Base-by-base conservation (phyloP, 768 basidiomycete species). In the Hygrophorus pudorinus region DNA sequence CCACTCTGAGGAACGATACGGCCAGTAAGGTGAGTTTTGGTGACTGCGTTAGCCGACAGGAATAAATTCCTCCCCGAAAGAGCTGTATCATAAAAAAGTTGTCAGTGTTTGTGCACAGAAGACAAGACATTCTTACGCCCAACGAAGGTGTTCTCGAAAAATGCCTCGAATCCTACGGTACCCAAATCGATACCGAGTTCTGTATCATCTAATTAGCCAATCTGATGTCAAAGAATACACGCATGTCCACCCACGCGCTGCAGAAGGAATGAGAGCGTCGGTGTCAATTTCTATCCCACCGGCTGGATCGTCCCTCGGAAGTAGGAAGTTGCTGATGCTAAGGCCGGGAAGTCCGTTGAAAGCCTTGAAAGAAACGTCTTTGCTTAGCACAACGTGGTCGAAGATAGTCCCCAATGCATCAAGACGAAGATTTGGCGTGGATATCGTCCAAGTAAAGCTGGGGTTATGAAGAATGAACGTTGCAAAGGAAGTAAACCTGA, bases 241-340 rank as follows among this genome's bases (percentile, higher is more conserved):
- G 12, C 17, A 42, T 6, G 37, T n/a, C 12, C 12, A 75, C 80
- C 32, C 44, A 81, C 79, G 80, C 52, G 79, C 69, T 46, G 72
- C 64, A 11, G 82, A 85, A 9, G 79, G 80, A 49, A 85, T 83
- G 16, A 60, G 44, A 0, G 79, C 72, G 56, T 81, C 79, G 3
- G 79, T 81, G 51, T 79, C 78, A 41, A 85, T 78, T 41, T 73
- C 73, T 47, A 84, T 84, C 21, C 82, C 81, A 44, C 81, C 82
- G 29, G 71, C 72, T 34, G 78, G 70, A 52, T 80, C 76, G 50
- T 85, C 80, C 3, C 72, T 71, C 1, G 82, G 82, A 45, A 85
- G 66, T 54, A 78, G 63, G 65, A 85, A 85, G 61, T 83, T 79
- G 48, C 68, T 75, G 55, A 85, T 81, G 5, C 74, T 77, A 34